These are phyloP conservation scores for Kwoniella mangroviensis DNA, from an alignment of 768 basidiomycete genomes.

Conservation along the genomic window DNA sequence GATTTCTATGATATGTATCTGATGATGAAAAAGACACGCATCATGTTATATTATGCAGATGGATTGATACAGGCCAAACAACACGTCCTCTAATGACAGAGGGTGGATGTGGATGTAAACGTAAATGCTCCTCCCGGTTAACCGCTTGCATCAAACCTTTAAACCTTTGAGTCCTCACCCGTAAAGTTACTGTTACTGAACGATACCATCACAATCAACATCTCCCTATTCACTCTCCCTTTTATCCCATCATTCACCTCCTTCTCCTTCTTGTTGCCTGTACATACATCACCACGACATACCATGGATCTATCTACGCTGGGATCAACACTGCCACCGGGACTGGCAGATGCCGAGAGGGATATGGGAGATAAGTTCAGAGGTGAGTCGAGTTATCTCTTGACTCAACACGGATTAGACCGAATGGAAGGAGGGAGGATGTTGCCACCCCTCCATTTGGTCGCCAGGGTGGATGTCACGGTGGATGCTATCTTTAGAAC, in stretches of 20 bases:
- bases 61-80: not conserved
- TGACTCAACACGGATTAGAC: not conserved
- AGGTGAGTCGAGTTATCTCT: slow-evolving; percentile 33
- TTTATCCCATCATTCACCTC: not conserved
- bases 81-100: not conserved
- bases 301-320: slow-evolving; percentile 50
- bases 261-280: not conserved
- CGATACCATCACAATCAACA: not conserved
- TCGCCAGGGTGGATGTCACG: not conserved
- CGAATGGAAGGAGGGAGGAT: not conserved
- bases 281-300: not conserved
- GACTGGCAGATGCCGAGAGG: slow-evolving; percentile 50
- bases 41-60: not conserved
- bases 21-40: not conserved
- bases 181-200: not conserved
- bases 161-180: slow-evolving; percentile 1
- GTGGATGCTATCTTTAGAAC: not conserved
- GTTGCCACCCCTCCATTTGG: not conserved
- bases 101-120: no score
- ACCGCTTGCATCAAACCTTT: not conserved
- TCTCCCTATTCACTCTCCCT: not conserved
- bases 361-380: slow-evolving; percentile 55
- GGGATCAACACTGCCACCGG: slow-evolving; percentile 43
- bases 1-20: not conserved
- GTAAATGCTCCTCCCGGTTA: not conserved